phyloP scores from a whole-genome alignment of 2,329 filamentous ascomycete genomes.

The Bertia moriformis region DNA sequence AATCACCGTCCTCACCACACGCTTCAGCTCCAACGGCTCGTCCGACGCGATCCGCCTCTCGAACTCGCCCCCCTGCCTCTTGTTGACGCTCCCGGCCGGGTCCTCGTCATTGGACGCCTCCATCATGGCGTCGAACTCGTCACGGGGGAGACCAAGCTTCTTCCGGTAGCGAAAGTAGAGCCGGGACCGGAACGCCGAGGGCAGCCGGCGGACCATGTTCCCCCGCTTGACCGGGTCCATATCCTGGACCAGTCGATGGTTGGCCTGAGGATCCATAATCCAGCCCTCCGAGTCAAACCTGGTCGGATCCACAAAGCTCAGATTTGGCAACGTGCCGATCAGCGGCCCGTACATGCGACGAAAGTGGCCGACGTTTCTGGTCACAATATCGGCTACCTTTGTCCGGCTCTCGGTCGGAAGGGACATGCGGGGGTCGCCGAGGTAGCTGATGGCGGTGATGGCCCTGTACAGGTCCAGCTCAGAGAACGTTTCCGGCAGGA shows the following conservation, averaged over 20 bases:
- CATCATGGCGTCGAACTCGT: slow-evolving; percentile 76
- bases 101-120: slow-evolving; percentile 60
- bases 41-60: slow-evolving; percentile 70
- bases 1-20: slow-evolving; percentile 62
- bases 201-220: slow-evolving; percentile 94
- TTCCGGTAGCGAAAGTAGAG: slow-evolving; percentile 91
- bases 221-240: slow-evolving; percentile 82
- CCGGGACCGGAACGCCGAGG: slow-evolving; percentile 71
- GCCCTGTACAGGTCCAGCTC: slow-evolving; percentile 80
- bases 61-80: slow-evolving; percentile 68
- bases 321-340: slow-evolving; percentile 78
- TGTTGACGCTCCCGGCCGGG: slow-evolving; percentile 48
- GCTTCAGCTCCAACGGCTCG: slow-evolving; percentile 46
- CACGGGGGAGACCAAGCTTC: slow-evolving; percentile 71
- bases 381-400: slow-evolving; percentile 89
- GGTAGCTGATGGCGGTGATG: slow-evolving; percentile 83
- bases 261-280: slow-evolving; percentile 47
- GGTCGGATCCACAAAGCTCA: slow-evolving; percentile 52
- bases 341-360: slow-evolving; percentile 79
- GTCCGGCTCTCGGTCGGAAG: slow-evolving; percentile 78
- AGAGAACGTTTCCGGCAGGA: slow-evolving; percentile 71
- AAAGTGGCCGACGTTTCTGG: slow-evolving; percentile 82
- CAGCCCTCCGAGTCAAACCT: slow-evolving; percentile 48
- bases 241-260: slow-evolving; percentile 56
- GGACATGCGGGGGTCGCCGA: slow-evolving; percentile 91